Conservation (phyloP, 73 alveolate genomes). For the Durusdinium trenchii region DNA sequence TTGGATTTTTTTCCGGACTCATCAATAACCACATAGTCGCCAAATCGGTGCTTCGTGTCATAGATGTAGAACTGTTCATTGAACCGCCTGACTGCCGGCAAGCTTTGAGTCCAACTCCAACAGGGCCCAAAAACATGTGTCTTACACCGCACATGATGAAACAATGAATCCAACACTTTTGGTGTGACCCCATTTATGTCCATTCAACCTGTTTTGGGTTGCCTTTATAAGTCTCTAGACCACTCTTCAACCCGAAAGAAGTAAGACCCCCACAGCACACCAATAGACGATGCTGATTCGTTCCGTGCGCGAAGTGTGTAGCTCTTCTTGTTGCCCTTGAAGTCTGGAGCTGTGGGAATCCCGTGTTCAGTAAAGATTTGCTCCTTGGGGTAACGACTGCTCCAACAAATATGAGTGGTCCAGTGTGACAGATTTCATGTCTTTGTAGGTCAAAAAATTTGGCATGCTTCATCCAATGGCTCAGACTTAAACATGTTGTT, state of each 20-base stretch:
- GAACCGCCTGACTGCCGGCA: neutral
- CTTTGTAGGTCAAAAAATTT: no score
- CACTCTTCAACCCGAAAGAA: neutral
- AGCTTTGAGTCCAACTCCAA: no score
- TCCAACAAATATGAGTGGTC: neutral
- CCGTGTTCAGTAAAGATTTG: neutral
- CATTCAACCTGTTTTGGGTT: neutral
- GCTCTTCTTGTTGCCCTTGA: slow-evolving; percentile 16
- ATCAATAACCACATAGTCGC: neutral
- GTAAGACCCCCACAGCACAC: neutral
- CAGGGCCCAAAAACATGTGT: neutral
- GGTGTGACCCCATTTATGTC: no score
- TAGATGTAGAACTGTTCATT: neutral
- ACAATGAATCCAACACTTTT: neutral
- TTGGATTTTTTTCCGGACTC: neutral
- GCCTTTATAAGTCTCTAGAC: neutral
- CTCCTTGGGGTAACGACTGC: neutral
- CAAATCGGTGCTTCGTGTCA: neutral
- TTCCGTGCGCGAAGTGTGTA: neutral
- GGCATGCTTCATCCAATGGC: no score
- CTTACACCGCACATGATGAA: no score
- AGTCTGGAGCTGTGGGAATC: neutral
- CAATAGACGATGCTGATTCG: neutral
- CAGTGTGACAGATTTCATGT: neutral
- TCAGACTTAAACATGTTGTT: no score